Conservation (phyloP, 768 basidiomycete genomes). For the Dentipellis sp. region DNA sequence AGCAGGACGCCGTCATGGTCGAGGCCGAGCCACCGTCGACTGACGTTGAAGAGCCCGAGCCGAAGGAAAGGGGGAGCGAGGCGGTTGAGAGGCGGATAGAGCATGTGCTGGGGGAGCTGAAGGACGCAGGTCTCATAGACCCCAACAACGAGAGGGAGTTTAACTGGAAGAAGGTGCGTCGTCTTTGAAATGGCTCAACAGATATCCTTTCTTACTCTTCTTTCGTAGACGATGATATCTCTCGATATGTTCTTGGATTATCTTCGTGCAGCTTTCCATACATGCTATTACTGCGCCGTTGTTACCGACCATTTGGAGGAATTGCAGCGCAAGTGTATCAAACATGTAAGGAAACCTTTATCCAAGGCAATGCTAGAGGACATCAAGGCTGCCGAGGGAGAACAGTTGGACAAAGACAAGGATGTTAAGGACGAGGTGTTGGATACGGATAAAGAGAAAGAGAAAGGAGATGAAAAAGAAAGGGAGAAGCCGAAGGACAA, state of each 20-base stretch:
- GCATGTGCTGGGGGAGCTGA: constrained; percentile 62
- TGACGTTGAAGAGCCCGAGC: constrained; percentile 43
- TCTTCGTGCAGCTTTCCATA: constrained; percentile 84
- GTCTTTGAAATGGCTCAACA: constrained; percentile 4
- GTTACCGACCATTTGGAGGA: constrained; percentile 91
- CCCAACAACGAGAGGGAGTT: constrained; percentile 55
- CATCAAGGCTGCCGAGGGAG: constrained; percentile 43
- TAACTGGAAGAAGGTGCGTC: constrained; percentile 61
- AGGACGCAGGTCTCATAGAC: constrained; percentile 52
- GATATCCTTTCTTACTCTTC: constrained; percentile 6
- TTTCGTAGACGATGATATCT: constrained; percentile 57
- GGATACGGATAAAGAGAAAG: constrained; percentile 25
- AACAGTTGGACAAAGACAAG: constrained; percentile 31
- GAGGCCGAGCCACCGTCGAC: constrained; percentile 14
- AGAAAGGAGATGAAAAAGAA: constrained; percentile 24
- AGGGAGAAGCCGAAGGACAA: constrained; percentile 24
- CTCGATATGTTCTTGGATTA: constrained; percentile 93
- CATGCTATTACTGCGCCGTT: constrained; percentile 97
- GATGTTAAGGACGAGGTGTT: constrained; percentile 39
- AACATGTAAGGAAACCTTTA: constrained; percentile 77
- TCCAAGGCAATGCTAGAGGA: constrained; percentile 55
- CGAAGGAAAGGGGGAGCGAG: constrained; percentile 57
- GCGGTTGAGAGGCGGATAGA: constrained; percentile 79
- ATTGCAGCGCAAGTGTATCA: constrained; percentile 88
- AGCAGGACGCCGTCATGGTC: constrained; percentile 12